These are phyloP conservation scores for Apiospora phragmitis DNA, from an alignment of 2,329 filamentous ascomycete genomes.

Conservation along the genomic window DNA sequence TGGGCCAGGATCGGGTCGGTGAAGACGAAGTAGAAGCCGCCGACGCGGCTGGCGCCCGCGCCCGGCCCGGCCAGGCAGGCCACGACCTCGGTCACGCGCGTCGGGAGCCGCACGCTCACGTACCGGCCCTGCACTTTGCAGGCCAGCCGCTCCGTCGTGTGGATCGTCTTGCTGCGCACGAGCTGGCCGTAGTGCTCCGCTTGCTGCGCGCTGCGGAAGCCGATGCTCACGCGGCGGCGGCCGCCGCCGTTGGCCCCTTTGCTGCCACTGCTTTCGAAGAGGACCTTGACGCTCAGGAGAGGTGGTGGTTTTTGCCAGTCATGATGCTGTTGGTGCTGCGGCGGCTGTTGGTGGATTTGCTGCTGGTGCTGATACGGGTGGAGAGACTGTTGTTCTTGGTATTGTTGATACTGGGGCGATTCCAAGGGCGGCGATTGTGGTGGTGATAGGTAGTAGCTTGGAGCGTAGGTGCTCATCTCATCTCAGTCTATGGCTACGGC, in stretches of 20 bases:
- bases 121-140: background rate
- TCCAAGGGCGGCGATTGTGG: slow-evolving; percentile 11
- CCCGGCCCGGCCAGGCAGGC: background rate
- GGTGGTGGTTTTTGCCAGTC: background rate
- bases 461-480: background rate
- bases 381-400: slow-evolving; percentile 10
- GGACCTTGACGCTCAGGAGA: background rate
- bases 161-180: background rate
- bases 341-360: background rate
- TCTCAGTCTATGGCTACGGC: background rate
- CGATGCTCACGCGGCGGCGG: slow-evolving; percentile 1
- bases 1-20: background rate
- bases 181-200: background rate
- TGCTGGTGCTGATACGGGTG: slow-evolving; percentile 13
- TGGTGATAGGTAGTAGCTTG: slow-evolving; percentile 1
- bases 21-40: background rate
- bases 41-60: background rate
- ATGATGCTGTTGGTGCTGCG: background rate
- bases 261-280: background rate
- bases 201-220: background rate
- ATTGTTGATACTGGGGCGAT: slow-evolving; percentile 15
- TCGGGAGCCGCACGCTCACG: background rate
- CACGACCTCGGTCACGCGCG: background rate
- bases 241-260: background rate
- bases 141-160: background rate